Evolutionary conservation across 805 yeast species (phyloP).

Genomic region (Candida yuanshanica): DNA sequence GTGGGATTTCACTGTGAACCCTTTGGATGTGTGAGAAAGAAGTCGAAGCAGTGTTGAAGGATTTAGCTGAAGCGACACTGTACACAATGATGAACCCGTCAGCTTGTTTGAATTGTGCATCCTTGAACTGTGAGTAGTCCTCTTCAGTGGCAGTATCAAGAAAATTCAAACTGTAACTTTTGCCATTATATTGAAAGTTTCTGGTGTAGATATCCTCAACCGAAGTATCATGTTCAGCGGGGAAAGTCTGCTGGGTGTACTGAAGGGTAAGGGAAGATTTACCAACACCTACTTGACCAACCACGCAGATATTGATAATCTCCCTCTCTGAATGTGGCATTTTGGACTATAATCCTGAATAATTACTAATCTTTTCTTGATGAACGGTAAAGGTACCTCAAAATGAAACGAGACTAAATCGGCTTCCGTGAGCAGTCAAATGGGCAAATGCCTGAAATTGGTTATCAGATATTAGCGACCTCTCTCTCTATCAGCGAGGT

Average conservation of each 20-base stretch:
- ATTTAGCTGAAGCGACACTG: slow-evolving; percentile 11
- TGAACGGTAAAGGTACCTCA: too few relatives aligned
- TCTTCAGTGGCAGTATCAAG: slow-evolving; percentile 81
- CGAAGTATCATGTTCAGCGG: slow-evolving; percentile 62
- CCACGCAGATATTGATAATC: slow-evolving; percentile 31
- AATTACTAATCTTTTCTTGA: too few relatives aligned
- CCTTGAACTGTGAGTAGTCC: slow-evolving; percentile 67
- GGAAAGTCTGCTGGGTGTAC: slow-evolving; percentile 55
- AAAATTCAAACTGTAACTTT: slow-evolving; percentile 47
- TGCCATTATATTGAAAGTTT: slow-evolving; percentile 48
- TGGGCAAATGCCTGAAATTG: too few relatives aligned
- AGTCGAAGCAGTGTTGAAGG: slow-evolving; percentile 9
- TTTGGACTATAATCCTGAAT: too few relatives aligned
- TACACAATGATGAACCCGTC: slow-evolving; percentile 19
- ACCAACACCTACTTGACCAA: slow-evolving; percentile 69
- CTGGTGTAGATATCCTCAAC: slow-evolving; percentile 62
- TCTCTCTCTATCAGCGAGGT: too few relatives aligned
- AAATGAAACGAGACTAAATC: too few relatives aligned
- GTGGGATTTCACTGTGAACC: slow-evolving; percentile 14
- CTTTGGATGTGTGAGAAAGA: slow-evolving; percentile 16
- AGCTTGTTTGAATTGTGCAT: slow-evolving; percentile 27
- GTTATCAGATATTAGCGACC: too few relatives aligned
- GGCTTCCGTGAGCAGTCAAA: too few relatives aligned
- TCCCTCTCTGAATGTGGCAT: neutral
- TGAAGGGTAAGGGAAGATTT: slow-evolving; percentile 62